Percentiles rank a stretch among this genome's conserved stretches.
phyloP scores from a whole-genome alignment of 108 stramenopile genomes.

The Fragilariopsis cylindrus region DNA sequence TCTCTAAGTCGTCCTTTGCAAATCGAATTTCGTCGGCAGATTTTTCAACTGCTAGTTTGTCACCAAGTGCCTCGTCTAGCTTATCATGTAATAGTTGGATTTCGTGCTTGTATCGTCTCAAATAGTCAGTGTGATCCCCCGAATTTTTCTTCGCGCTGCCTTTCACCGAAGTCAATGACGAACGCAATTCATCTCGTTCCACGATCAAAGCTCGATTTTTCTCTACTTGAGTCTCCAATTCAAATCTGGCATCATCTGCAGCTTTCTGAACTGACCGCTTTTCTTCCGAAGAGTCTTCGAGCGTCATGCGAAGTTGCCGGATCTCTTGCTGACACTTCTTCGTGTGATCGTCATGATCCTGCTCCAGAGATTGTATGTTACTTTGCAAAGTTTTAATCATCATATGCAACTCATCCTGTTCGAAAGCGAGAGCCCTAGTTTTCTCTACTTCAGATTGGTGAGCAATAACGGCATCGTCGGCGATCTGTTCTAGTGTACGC shows the following conservation, averaged over 20 bases:
- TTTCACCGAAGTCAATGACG: conserved; percentile 12
- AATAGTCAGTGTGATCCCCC: conserved; percentile 7
- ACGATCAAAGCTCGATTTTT: neutral
- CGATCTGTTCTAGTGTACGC: conserved; percentile 1
- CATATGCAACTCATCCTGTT: conserved; percentile 1
- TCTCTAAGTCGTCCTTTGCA: conserved; percentile 18
- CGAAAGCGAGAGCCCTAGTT: neutral
- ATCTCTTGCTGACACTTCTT: conserved; percentile 9
- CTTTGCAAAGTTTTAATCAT: neutral
- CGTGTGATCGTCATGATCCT: neutral
- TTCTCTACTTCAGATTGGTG: conserved; percentile 6
- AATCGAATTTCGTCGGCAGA: conserved; percentile 10
- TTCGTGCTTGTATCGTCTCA: conserved; percentile 6
- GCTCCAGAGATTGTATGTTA: neutral
- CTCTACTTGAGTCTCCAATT: conserved; percentile 2
- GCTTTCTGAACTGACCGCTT: conserved; percentile 13
- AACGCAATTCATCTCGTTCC: conserved; percentile 10
- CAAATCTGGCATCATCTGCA: conserved; percentile 19
- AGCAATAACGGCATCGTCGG: conserved; percentile 10
- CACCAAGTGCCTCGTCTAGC: conserved; percentile 11
- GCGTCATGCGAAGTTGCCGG: conserved; percentile 3
- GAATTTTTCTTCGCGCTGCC: conserved; percentile 10
- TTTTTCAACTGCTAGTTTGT: conserved; percentile 12
- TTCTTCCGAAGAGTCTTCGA: conserved; percentile 1
- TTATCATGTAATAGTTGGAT: conserved; percentile 3